Evolutionary conservation across 805 yeast genomes (phyloP), one percentile per base, ranked within the genome.

Genomic region (Pichia nanzhaoensis): DNA sequence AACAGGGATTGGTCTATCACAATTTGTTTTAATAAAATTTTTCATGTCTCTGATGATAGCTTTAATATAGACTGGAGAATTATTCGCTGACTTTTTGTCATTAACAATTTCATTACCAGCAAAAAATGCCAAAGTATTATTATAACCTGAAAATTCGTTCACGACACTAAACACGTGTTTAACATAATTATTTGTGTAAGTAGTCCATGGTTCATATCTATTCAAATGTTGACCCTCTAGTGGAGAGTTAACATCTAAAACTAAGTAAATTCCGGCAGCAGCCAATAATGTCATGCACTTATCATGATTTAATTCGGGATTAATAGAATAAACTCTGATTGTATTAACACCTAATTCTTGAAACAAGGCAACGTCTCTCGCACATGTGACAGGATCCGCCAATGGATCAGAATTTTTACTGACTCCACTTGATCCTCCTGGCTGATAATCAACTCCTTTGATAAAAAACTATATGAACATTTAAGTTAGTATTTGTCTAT

Each of bases 361-460:
- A 61, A 91, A 85, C 22, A 89, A 66, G 14, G 73, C 68, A 18
- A 87, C 78, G 61, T 91, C 98, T 53, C 97, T 75, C 4, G 90
- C 83, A 67, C 98, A 91, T 17, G 64, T 57, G 12, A 73, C 65
- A 3, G 80, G 73, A 55, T 87, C 82, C 2, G 95, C 82, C 36
- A 91, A 69, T 0, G 96, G 96, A 59, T 91, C 98, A 9, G 54
- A 59, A 6, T 56, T 49, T 3, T 56, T 63, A n/a, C 68, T 68
- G 20, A 80, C 80, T 0, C 81, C 90, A 0, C 95, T 81, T 0
- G 95, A 82, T 0, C 97, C 98, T 9, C 97, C 97, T 0, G 97
- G 97, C 58, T 91, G 97, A 59, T 90, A 90, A 62, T 91, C 98
- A 1, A 91, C 84, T 17, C 98, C 98, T 62, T 77, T 82, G 32